Conservation (phyloP, 1,139 yeast genomes). For the Ogataea hybrid region DNA sequence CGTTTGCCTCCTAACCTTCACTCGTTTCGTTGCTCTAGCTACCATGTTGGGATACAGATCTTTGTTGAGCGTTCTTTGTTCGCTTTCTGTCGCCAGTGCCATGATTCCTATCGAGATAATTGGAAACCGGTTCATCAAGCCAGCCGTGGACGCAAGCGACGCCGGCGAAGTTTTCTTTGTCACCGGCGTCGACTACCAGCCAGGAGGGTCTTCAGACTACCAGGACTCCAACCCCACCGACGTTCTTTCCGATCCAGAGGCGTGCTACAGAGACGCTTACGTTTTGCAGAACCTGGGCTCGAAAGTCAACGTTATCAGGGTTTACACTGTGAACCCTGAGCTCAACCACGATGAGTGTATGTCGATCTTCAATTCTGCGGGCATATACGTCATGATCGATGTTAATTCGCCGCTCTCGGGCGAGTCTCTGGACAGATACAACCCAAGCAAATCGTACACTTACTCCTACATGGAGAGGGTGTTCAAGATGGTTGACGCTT, state of each 20-base stretch:
- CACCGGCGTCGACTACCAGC: constrained; percentile 78
- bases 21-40: not conserved
- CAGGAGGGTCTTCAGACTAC: constrained; percentile 79
- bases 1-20: not conserved
- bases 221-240: constrained; percentile 47
- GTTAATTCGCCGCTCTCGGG: constrained; percentile 74
- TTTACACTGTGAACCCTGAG: constrained; percentile 75
- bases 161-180: constrained; percentile 50
- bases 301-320: constrained; percentile 64
- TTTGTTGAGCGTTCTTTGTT: constrained; percentile 1
- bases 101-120: constrained; percentile 46
- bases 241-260: constrained; percentile 68
- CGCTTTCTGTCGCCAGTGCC: constrained; percentile 18
- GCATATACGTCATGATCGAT: constrained; percentile 83
- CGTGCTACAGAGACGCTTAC: constrained; percentile 79
- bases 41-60: constrained; percentile 4
- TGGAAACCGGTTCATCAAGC: constrained; percentile 48
- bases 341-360: constrained; percentile 85
- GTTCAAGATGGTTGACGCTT: constrained; percentile 78
- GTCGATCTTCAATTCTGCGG: constrained; percentile 82
- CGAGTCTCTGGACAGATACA: constrained; percentile 68
- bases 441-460: constrained; percentile 70
- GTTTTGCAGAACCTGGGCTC: constrained; percentile 68
- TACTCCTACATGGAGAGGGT: constrained; percentile 67
- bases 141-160: constrained; percentile 38